Evolutionary conservation across 148 eudicot species (phyloP), one percentile per base, ranked within the genome.

Genomic region (Spergularia marina): DNA sequence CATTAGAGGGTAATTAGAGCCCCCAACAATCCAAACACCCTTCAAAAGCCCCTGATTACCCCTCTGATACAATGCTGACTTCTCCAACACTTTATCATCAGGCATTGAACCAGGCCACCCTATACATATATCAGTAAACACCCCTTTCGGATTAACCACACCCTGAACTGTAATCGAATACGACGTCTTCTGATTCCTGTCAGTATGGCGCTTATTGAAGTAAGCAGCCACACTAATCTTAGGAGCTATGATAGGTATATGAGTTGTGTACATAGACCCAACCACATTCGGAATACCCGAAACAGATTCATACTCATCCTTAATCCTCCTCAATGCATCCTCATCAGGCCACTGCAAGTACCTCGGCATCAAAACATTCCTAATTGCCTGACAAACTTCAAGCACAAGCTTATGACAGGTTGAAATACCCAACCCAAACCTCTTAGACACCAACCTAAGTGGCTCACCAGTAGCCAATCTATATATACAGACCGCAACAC

Each of bases 101-200:
- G 89, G 87, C 98, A 91, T 91, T 49, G 97, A 93, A 20, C 98
- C 98, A 57, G 97, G 98, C 86, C 93, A 93, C 0, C 98, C 97
- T 16, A 93, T 93, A 73, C 97, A 93, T 13, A 93, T 92, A 77
- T 91, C 97, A 23, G 88, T 88, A 41, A 93, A 93, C 39, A 88
- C 89, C 21, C 94, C 97, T 7, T 72, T 88, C 1, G 86, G 91
- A 56, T 88, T 82, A 67, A 91, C 94, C 52, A 93, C 98, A 0
- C 98, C 98, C 61, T 91, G 98, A 34, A 93, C 91, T 0, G 98
- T 93, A 23, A 93, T 87, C 17, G 98, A 91, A 68, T 93, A 93
- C 9, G 91, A 93, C 3, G 97, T 89, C 84, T 93, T 91, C 60
- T 91, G 98, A 58, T 91, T 91, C 74, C 92, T 77, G 77, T 91